Conservation (phyloP, 352 stramenopile species). For the Phytophthora ohioensis region DNA sequence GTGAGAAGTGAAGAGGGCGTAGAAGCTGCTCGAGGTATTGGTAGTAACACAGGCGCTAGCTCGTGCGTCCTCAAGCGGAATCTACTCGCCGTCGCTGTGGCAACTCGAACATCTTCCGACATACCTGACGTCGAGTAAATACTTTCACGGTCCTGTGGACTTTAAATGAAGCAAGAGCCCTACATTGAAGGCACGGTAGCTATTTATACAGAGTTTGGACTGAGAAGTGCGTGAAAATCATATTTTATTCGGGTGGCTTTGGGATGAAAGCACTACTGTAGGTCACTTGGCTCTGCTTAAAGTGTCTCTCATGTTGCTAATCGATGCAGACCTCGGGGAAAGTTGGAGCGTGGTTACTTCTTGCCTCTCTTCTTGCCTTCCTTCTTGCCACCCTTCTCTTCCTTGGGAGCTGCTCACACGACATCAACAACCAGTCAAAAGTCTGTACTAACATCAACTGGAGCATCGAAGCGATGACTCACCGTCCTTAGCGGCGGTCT, state of each 20-base stretch:
- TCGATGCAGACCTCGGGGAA: conserved; percentile 6
- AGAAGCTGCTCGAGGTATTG: conserved; percentile 9
- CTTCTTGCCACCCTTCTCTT: conserved; percentile 47
- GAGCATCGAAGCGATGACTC: conserved; percentile 4
- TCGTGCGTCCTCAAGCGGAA: conserved; percentile 33
- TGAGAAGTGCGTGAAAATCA: conserved; percentile 9
- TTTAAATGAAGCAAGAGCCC: conserved; percentile 5
- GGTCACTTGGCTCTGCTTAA: conserved; percentile 14
- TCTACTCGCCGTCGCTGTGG: not conserved
- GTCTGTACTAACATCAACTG: not conserved
- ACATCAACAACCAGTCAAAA: conserved; percentile 7
- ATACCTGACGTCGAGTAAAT: conserved; percentile 4
- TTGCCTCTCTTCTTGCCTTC: conserved; percentile 65
- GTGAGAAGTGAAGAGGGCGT: conserved; percentile 3
- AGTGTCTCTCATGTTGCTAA: conserved; percentile 16
- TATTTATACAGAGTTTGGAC: conserved; percentile 20
- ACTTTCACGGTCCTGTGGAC: not conserved
- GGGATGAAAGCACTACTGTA: conserved; percentile 1
- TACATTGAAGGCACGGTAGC: not conserved
- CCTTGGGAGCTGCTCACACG: conserved; percentile 35
- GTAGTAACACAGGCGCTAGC: conserved; percentile 23
- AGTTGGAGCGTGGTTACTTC: conserved; percentile 44
- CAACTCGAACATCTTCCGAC: conserved; percentile 9
- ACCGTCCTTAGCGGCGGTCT: conserved; percentile 53
- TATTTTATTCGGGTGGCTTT: conserved; percentile 25